These are phyloP conservation scores for Exophiala xenobiotica DNA, from an alignment of 2,329 filamentous ascomycete species.

Conservation along the genomic window DNA sequence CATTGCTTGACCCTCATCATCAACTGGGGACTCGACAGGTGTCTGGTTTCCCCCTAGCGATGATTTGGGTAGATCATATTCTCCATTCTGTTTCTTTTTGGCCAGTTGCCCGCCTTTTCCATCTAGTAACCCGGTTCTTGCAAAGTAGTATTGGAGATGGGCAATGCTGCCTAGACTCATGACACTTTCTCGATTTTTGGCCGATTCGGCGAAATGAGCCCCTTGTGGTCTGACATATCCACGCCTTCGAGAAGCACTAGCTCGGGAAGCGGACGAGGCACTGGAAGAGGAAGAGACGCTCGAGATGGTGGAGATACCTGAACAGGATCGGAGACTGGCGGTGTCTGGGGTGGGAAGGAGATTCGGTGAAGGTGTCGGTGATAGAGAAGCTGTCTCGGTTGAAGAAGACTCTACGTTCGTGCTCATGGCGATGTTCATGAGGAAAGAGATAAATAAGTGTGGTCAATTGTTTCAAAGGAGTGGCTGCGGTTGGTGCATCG, in stretches of 20 bases:
- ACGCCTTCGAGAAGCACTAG: conserved; percentile 53
- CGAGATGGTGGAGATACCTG: conserved; percentile 47
- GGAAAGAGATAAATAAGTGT: neutral
- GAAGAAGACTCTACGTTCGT: conserved; percentile 15
- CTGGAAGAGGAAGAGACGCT: conserved; percentile 46
- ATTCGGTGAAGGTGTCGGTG: conserved; percentile 27
- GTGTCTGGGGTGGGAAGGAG: conserved; percentile 23
- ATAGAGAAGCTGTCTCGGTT: conserved; percentile 11
- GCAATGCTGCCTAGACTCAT: conserved; percentile 95
- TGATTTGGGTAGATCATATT: conserved; percentile 42
- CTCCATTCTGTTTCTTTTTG: conserved; percentile 59
- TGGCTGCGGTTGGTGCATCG: neutral
- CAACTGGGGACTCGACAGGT: conserved; percentile 51
- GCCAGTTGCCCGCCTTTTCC: conserved; percentile 86
- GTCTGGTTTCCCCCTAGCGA: conserved; percentile 41
- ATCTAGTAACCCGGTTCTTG: conserved; percentile 86
- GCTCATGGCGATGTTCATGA: conserved; percentile 11
- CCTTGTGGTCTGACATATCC: conserved; percentile 87
- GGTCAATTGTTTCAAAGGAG: conserved; percentile 1
- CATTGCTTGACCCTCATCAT: conserved; percentile 45
- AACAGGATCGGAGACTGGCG: conserved; percentile 40
- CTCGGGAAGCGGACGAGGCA: conserved; percentile 43
- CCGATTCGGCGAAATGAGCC: conserved; percentile 86
- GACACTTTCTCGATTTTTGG: conserved; percentile 86
- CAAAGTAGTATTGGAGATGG: conserved; percentile 98